Conservation (phyloP, 1,139 yeast species). For the Geotrichum phurueaensis region DNA sequence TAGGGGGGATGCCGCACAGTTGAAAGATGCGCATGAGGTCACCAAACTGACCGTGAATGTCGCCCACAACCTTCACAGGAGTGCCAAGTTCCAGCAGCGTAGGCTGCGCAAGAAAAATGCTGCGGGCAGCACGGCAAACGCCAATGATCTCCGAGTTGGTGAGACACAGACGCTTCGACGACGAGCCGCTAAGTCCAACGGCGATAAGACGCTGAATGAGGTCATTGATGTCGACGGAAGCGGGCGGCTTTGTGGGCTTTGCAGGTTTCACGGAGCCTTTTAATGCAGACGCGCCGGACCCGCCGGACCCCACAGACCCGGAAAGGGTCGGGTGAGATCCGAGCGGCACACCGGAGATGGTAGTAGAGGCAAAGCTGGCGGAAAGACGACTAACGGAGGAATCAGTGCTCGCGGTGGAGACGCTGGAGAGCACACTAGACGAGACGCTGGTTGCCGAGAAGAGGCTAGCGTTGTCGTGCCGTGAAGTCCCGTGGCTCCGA, state of each 20-base stretch:
- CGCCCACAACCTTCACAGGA: slow-evolving; percentile 83
- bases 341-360: not conserved
- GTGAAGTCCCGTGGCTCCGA: not conserved
- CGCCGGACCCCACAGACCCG: not conserved
- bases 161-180: slow-evolving; percentile 30
- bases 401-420: slow-evolving; percentile 14
- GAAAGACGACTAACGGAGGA: slow-evolving; percentile 4
- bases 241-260: not conserved
- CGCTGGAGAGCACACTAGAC: slow-evolving; percentile 14
- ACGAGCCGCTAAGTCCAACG: slow-evolving; percentile 18
- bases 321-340: not conserved
- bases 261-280: not conserved
- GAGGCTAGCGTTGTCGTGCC: slow-evolving; percentile 9
- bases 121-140: slow-evolving; percentile 62
- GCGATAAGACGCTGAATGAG: slow-evolving; percentile 25
- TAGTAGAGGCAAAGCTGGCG: not conserved
- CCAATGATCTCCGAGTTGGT: slow-evolving; percentile 52
- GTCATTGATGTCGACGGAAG: slow-evolving; percentile 20
- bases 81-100: slow-evolving; percentile 69
- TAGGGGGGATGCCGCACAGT: slow-evolving; percentile 75
- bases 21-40: slow-evolving; percentile 71
- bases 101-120: slow-evolving; percentile 71
- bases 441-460: slow-evolving; percentile 12
- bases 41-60: slow-evolving; percentile 77
- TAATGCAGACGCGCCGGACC: not conserved